A percentile compares a stretch with the other conserved stretches of the same genome.
These are phyloP conservation scores for Chernovozyma aurita DNA, from an alignment of 1,139 yeast genomes.

Conservation along the genomic window DNA sequence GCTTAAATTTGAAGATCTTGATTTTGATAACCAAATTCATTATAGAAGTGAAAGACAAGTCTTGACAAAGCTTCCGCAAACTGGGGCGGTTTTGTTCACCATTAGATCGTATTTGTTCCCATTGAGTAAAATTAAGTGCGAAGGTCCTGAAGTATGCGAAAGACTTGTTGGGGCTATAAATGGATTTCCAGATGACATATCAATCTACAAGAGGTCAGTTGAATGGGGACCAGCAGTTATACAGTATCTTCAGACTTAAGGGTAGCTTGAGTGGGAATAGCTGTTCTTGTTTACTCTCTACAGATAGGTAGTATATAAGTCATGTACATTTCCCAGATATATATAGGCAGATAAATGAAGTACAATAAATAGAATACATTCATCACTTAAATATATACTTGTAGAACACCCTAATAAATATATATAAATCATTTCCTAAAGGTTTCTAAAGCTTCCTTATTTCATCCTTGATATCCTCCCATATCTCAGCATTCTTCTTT, in stretches of 20 bases:
- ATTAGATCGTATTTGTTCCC: constrained; percentile 66
- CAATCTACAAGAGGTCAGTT: constrained; percentile 31
- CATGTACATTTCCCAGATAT: too few species aligned
- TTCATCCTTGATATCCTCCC: constrained; percentile 64
- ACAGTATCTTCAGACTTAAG: constrained; percentile 19
- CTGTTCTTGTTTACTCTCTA: too few species aligned
- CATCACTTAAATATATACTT: too few species aligned
- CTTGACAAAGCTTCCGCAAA: constrained; percentile 52
- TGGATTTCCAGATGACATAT: constrained; percentile 37
- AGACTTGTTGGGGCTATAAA: constrained; percentile 38
- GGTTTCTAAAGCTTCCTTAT: too few species aligned
- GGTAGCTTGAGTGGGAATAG: too few species aligned
- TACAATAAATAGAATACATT: neutral
- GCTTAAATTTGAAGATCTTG: constrained; percentile 40
- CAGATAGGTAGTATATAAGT: neutral
- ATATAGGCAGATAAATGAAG: too few species aligned
- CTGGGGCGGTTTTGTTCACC: constrained; percentile 53
- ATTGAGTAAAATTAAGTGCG: constrained; percentile 47
- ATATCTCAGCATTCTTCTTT: constrained; percentile 60
- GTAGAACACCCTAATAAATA: too few species aligned
- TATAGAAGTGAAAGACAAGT: constrained; percentile 62
- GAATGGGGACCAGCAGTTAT: constrained; percentile 40
- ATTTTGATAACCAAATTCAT: constrained; percentile 50
- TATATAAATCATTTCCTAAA: too few species aligned
- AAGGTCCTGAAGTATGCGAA: constrained; percentile 42